Evolutionary conservation across 1,139 yeast species (phyloP), one percentile per base, ranked within the genome.

Genomic region (Candida sp.): DNA sequence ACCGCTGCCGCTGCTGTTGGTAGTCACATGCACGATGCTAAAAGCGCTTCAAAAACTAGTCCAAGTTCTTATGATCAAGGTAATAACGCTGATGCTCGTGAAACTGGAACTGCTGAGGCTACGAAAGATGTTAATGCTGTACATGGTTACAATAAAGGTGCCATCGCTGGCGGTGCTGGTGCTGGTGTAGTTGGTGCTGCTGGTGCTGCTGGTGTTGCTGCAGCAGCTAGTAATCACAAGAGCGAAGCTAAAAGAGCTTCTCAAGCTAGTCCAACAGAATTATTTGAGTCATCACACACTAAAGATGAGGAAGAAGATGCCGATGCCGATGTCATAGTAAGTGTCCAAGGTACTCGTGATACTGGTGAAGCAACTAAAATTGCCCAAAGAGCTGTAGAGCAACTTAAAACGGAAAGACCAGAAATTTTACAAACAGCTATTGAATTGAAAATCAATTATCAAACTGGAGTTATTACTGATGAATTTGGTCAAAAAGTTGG

Each of bases 371-470:
- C 74, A 1, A 58, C 63, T 7, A 43, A 41, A 12, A 53, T 67
- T 45, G 73, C 73, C n/a, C 53, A 58, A 37, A 49, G 53, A 23
- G 67, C 68, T 4, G 68, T 68, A 11, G 52, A 53, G 5, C 50
- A 58, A 21, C 58, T 68, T 27, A 50, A 51, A 46, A 60, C 60
- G 44, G 50, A 55, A 9, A 55, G 57, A 30, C 66, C 66, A 3
- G 58, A 59, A n/a, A 47, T 60, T 1, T 52, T 66, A 36, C 47
- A 54, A 3, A 46, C 49, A 9, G 61, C 59, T 21, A 57, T 60
- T 44, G 68, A 61, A 43, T 52, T 68, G 36, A 61, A 51, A 42
- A 64, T 68, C 35, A 65, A 68, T 49, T 66, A 69, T 15, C 41
- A 43, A 7, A 56, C 64, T 29, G 73, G 73, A 9, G 48, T 54